These are phyloP conservation scores for Pulveroboletus frians DNA, from an alignment of 768 basidiomycete species.

Conservation along the genomic window DNA sequence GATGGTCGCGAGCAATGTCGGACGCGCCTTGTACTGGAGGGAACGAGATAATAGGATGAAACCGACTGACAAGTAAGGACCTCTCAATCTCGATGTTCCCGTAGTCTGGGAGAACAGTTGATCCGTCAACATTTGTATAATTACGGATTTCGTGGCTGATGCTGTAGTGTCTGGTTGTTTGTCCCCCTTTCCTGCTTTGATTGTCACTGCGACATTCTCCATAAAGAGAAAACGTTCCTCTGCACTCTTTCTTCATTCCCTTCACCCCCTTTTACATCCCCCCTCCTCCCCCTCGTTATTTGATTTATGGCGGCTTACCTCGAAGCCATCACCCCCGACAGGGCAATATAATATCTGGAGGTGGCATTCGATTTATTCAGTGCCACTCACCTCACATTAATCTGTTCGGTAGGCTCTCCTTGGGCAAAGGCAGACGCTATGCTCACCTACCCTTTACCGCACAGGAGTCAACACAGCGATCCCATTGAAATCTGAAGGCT, in stretches of 20 bases:
- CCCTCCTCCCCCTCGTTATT: background rate
- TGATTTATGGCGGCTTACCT: background rate
- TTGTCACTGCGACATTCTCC: conserved; percentile 3
- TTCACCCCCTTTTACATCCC: background rate
- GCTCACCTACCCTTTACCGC: background rate
- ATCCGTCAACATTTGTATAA: background rate
- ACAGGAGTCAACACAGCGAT: background rate
- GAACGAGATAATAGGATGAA: conserved; percentile 12
- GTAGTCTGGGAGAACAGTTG: background rate
- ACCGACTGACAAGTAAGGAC: conserved; percentile 1
- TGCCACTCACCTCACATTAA: conserved; percentile 7
- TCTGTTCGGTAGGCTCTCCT: background rate
- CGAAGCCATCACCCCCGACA: background rate
- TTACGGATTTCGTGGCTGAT: background rate
- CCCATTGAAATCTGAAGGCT: background rate
- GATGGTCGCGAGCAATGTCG: background rate
- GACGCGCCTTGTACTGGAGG: conserved; percentile 3
- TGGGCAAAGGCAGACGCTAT: background rate
- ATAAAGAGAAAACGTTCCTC: conserved; percentile 11
- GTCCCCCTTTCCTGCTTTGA: conserved; percentile 8
- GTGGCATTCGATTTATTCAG: background rate
- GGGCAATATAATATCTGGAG: background rate
- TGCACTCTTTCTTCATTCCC: background rate
- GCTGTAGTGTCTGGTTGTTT: conserved; percentile 5
- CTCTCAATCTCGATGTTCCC: background rate